A percentile compares a stretch with the other conserved stretches of the same genome.
Evolutionary conservation across 73 alveolate species (phyloP).

Genomic region (Paramecium sonneborni): DNA sequence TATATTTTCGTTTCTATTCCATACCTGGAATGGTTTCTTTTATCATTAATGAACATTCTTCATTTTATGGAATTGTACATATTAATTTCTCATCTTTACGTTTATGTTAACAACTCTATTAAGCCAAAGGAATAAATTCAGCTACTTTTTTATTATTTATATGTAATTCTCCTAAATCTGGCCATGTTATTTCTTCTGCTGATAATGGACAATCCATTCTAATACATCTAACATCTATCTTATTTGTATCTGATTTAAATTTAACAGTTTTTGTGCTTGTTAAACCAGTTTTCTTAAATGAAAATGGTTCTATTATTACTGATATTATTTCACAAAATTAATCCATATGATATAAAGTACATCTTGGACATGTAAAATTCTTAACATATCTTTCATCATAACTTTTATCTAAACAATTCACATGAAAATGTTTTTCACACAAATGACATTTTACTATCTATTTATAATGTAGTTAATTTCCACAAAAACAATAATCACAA

Average conservation of each 20-base stretch:
- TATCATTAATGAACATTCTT: background rate
- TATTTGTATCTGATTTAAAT: background rate
- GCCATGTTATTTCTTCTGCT: conserved; percentile 53
- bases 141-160: background rate
- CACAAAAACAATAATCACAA: background rate
- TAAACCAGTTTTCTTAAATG: background rate
- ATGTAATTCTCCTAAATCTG: conserved; percentile 39
- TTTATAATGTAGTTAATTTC: background rate
- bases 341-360: conserved; percentile 16
- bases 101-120: background rate
- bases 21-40: background rate
- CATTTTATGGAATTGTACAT: background rate
- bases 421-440: background rate
- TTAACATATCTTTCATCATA: background rate
- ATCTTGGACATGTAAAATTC: conserved; percentile 28
- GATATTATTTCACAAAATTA: background rate
- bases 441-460: background rate
- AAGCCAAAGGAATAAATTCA: background rate
- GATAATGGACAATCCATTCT: background rate
- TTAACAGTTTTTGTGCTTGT: background rate
- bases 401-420: background rate
- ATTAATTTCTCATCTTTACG: conserved; percentile 44
- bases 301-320: background rate
- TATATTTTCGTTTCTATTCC: background rate
- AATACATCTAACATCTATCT: conserved; percentile 16